Evolutionary conservation across 2,329 filamentous ascomycete species (phyloP), one percentile per base, ranked within the genome.

Genomic region (Sporothrix luriei): DNA sequence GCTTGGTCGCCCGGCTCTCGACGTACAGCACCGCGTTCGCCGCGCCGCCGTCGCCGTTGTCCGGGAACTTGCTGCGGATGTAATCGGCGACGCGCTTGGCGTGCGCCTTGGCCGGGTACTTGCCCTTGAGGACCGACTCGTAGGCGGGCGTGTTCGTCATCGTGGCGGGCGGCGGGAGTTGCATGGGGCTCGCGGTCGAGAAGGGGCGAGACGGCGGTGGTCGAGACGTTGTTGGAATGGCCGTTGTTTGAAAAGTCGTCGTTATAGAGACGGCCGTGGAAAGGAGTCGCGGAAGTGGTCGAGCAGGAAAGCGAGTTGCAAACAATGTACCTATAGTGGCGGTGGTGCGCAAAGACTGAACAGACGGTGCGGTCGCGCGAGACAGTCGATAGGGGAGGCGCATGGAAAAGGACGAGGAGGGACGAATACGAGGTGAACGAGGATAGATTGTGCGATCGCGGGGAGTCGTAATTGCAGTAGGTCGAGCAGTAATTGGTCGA

Each of bases 91-190:
- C 94, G 72, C 90, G 89, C 75, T 87, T 87, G 71, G 91, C 93
- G 80, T 99, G 95, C 38, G 86, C 84, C 82, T 97, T 98, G 75
- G 91, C 94, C 29, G 95, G 95, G 78, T 90, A 90, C 76, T 90
- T 90, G 73, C 84, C 85, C 81, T 83, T 80, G 71, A 90, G 81
- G 73, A 89, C 80, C 40, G 80, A 77, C 62, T 87, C 68, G 71
- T 73, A 73, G 19, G 49, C 52, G 9, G 64, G 62, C 5, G 68
- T 62, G 29, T 61, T 64, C 16, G 69, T 68, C 70, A 72, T 74
- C 4, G 62, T 57, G 55, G 49, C 16, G 14, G 49, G 46, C 7
- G 38, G 55, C n/a, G 19, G 40, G 19, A 46, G 40, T n/a, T 14
- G 51, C 43, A 46, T 68, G 21, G 71, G 90, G 80, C 72, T 88